Evolutionary conservation across 2,329 filamentous ascomycete genomes (phyloP).

Genomic region (Periglandula ipomoeae): DNA sequence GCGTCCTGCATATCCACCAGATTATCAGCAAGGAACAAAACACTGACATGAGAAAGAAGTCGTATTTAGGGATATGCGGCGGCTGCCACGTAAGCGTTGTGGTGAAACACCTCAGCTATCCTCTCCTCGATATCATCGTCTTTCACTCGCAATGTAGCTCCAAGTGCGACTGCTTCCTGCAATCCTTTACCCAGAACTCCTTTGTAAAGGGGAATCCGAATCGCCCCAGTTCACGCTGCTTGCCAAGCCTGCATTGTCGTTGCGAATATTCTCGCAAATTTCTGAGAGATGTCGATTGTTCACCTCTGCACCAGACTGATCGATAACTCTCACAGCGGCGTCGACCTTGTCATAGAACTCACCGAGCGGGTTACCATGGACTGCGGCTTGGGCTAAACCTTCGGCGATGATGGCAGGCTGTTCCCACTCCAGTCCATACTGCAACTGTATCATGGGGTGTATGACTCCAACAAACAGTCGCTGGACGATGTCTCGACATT

Average conservation of each 20-base stretch:
- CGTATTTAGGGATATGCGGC: constrained; percentile 60
- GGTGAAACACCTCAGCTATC: constrained; percentile 59
- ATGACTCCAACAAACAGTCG: constrained; percentile 61
- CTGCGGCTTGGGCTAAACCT: constrained; percentile 65
- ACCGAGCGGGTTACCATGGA: constrained; percentile 52
- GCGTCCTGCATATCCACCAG: too few relatives aligned
- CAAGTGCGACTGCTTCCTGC: constrained; percentile 53
- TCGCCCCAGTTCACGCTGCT: constrained; percentile 39
- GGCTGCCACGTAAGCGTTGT: constrained; percentile 47
- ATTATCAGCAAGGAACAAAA: neutral
- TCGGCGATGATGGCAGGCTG: constrained; percentile 77
- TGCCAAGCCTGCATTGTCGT: constrained; percentile 45
- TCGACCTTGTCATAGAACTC: constrained; percentile 47
- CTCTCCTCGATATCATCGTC: constrained; percentile 47
- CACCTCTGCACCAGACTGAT: constrained; percentile 6
- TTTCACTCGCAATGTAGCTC: constrained; percentile 47
- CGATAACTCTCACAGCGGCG: constrained; percentile 26
- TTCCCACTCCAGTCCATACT: constrained; percentile 73
- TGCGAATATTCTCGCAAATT: constrained; percentile 50
- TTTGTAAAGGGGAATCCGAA: constrained; percentile 55
- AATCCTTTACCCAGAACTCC: constrained; percentile 56
- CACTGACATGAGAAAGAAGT: constrained; percentile 63
- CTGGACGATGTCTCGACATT: constrained; percentile 58
- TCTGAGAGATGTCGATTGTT: constrained; percentile 29
- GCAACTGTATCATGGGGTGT: constrained; percentile 77